Evolutionary conservation across 441 rosid species (phyloP), one percentile per base, ranked within the genome.

Genomic region (Brassica hybrid): DNA sequence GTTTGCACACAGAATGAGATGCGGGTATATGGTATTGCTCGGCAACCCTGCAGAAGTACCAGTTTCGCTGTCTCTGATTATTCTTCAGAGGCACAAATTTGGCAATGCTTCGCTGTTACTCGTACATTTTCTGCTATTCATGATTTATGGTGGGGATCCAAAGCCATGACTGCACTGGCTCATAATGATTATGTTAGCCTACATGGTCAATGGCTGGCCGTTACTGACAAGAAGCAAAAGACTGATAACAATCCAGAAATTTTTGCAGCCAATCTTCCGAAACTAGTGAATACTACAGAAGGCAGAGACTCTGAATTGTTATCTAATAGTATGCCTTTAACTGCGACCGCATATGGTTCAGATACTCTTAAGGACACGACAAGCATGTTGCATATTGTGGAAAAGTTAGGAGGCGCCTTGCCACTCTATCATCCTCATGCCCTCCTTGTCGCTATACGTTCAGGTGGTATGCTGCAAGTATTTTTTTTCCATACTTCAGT

Each of bases 381-480:
- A 84, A 86, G 86, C 87, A 80, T 96, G 84, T 69, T 80, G 10
- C 90, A 85, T 67, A 71, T 88, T 77, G 87, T 86, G 43, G 93
- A 90, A 77, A 85, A 81, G 76, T 81, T 91, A 50, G 78, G 80
- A 76, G 89, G 92, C 74, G 73, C 85, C 77, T 75, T 96, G 81
- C 97, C 97, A 52, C 81, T 87, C 60, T 86, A 92, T 87, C 96
- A 96, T 73, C 98, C 97, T 17, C 85, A 84, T 82, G 94, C 88
- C 67, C 97, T 96, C 65, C 86, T 89, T 61, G 83, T 79, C 72
- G 92, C 92, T 85, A 83, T 96, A 79, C 86, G 73, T 85, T 90
- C 96, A 90, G 99, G 99, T 96, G 86, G 69, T 73, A 18, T 58
- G 76, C 72, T 52, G 17, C 68, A 27, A 80, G 48, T 76, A 9